Percentiles rank a stretch among this genome's conserved stretches.
Evolutionary conservation across 2,329 filamentous ascomycete species (phyloP).

Genomic region (Pestalotiopsis sp.): DNA sequence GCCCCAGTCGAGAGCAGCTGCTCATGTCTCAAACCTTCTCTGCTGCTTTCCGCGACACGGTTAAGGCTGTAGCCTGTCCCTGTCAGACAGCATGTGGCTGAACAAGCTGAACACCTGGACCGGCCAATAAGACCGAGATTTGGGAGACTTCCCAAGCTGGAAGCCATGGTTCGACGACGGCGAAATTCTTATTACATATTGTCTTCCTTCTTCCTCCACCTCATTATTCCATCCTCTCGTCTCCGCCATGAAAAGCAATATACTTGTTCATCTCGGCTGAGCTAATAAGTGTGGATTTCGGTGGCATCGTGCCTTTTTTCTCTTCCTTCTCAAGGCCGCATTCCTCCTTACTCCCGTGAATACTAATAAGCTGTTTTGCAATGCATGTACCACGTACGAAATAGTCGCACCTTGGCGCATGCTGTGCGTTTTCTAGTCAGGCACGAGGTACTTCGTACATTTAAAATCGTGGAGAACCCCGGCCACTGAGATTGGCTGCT

Average conservation of each 20-base stretch:
- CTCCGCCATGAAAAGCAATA: not conserved
- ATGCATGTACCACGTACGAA: not conserved
- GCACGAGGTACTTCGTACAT: not conserved
- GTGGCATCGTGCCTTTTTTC: not conserved
- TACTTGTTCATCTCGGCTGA: not conserved
- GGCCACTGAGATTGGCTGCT: not conserved
- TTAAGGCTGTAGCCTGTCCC: too few relatives aligned
- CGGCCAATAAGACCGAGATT: too few relatives aligned
- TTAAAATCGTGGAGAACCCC: conserved; percentile 5
- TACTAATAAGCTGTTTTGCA: not conserved
- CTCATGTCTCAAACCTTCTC: too few relatives aligned
- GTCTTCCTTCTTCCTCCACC: too few relatives aligned
- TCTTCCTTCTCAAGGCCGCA: not conserved
- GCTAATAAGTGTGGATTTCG: not conserved
- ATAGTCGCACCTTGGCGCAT: not conserved
- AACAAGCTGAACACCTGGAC: too few relatives aligned
- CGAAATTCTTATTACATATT: too few relatives aligned
- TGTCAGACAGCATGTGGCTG: too few relatives aligned
- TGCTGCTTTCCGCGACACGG: too few relatives aligned
- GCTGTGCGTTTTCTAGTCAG: not conserved
- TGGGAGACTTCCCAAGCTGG: too few relatives aligned
- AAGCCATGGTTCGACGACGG: too few relatives aligned
- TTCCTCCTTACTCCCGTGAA: not conserved
- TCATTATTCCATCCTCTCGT: not conserved
- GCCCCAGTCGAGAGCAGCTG: too few relatives aligned